Conservation (phyloP, 2,329 filamentous ascomycete genomes). For the Fusarium sp. region DNA sequence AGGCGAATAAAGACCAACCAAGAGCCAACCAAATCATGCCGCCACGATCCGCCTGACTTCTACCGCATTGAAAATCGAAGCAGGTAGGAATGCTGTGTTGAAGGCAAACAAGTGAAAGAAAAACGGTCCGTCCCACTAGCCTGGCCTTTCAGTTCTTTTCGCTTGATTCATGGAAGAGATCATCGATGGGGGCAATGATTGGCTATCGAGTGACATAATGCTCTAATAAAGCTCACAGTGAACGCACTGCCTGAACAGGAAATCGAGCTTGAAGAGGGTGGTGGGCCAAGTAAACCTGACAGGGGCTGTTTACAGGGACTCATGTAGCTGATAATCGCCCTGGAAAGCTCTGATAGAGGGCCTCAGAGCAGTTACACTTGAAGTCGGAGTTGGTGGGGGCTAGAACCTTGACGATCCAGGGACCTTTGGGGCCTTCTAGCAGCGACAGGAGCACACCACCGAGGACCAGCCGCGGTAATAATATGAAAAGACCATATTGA, state of each 20-base stretch:
- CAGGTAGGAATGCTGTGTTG: conserved; percentile 17
- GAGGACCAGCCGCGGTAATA: conserved; percentile 22
- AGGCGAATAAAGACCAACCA: conserved; percentile 29
- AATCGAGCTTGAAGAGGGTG: conserved; percentile 36
- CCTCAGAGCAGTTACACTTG: conserved; percentile 32
- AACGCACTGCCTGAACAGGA: conserved; percentile 37
- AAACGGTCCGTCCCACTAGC: conserved; percentile 49
- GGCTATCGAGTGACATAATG: conserved; percentile 29
- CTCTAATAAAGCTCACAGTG: conserved; percentile 7
- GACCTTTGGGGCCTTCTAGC: conserved; percentile 27
- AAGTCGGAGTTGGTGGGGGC: conserved; percentile 38
- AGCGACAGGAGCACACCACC: conserved; percentile 32
- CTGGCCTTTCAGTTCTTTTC: conserved; percentile 23
- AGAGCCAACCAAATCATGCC: conserved; percentile 41
- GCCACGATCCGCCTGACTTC: conserved; percentile 37
- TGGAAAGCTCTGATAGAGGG: conserved; percentile 22
- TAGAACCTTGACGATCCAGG: conserved; percentile 41
- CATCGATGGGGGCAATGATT: conserved; percentile 38
- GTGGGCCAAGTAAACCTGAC: conserved; percentile 37
- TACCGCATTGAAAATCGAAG: conserved; percentile 21
- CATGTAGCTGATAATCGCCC: neutral
- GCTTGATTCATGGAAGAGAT: conserved; percentile 16
- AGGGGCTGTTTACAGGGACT: conserved; percentile 35
- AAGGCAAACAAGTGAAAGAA: conserved; percentile 24
- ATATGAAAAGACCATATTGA: conserved; percentile 9